These are phyloP conservation scores for Eucalyptus grandis DNA, from an alignment of 345 rosid genomes.

Conservation along the genomic window DNA sequence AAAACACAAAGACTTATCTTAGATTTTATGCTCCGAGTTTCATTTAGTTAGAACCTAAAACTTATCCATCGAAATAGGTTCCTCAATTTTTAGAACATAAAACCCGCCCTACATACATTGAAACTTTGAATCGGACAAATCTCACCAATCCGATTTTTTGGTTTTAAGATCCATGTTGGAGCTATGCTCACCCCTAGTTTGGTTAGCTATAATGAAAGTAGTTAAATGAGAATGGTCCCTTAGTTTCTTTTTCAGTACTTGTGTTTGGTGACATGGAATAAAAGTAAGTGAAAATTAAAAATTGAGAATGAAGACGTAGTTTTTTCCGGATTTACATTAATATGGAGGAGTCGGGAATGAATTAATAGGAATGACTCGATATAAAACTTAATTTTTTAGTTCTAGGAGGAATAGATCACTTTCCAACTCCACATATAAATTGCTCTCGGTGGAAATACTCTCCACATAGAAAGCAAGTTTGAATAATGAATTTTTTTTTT, in stretches of 20 bases:
- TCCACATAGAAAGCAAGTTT: too few species aligned
- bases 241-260: neutral
- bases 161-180: too few species aligned
- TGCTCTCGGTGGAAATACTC: too few species aligned
- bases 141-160: too few species aligned
- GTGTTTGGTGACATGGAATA: neutral
- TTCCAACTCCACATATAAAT: neutral
- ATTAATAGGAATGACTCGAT: neutral
- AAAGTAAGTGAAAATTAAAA: neutral
- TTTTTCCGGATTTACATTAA: neutral
- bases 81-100: too few species aligned
- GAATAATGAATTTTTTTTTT: too few species aligned
- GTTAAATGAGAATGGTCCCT: neutral
- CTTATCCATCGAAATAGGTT: too few species aligned
- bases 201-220: neutral
- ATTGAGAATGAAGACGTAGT: neutral
- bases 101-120: rapidly evolving
- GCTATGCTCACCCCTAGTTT: neutral
- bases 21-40: rapidly evolving
- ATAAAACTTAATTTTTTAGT: neutral
- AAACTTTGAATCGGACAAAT: too few species aligned
- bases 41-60: rapidly evolving
- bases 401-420: neutral
- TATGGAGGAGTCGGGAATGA: too few species aligned
- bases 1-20: too few species aligned